Base-by-base conservation (phyloP, 768 basidiomycete species). In the Clavulina sp. region DNA sequence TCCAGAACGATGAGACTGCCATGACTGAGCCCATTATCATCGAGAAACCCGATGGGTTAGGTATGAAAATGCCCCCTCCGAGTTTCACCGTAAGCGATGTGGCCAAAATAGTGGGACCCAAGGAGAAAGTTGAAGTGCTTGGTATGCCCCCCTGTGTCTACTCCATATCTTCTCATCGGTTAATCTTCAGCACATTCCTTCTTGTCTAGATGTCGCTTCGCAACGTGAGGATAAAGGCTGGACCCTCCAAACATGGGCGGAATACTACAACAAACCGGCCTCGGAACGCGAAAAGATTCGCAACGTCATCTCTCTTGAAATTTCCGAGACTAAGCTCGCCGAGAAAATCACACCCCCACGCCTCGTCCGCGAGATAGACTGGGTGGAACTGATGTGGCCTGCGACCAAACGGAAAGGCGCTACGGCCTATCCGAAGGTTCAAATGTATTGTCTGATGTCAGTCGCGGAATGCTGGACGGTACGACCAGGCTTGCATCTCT, bases 381-480 rank as follows among this genome's bases (percentile, higher is more conserved):
- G 93, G 93, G 93, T 96, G 4, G 89, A 95, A 62, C 84, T 82
- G 54, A 86, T 80, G 63, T 99, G 93, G 93, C 91, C 91, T 0
- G 73, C 72, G 52, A 77, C 77, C 44, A 75, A 77, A 59, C 82
- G 78, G 63, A 62, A 70, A 54, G 78, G 78, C 33, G 77, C 77
- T 58, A 78, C 80, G 0, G 74, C 85, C 49, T 91, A 84, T 61
- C 93, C 93, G 4, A 93, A 93, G 60, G 93, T 99, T 1, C 89
- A 93, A 60, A 64, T 93, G 48, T 99, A 99, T 63, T 96, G 93
- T 60, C 69, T 99, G 52, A 99, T 99, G 95, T 86, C 88, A 31
- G 89, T 93, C 21, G 80, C 77, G 5, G 75, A 78, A 23, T 86
- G 88, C 29, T 96, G 92, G 88, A 99, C 93, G 55, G 92, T 89